Conservation (phyloP, 192 early-diverging fungal genomes). For the Backusella macrospora region DNA sequence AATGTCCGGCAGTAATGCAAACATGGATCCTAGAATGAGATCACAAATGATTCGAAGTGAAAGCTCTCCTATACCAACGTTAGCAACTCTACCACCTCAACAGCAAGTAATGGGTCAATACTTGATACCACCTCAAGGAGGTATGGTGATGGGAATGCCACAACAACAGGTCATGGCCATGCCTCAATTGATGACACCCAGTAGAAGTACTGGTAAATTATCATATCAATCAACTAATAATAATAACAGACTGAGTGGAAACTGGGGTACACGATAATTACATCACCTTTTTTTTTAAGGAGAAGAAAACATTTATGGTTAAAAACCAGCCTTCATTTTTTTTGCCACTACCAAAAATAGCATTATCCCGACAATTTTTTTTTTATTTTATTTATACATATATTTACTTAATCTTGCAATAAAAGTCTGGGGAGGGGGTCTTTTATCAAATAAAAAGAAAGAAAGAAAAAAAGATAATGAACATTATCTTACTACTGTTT, state of each 20-base stretch:
- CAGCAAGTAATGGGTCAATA: not conserved
- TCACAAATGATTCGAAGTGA: conserved; percentile 31
- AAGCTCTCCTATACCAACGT: conserved; percentile 8
- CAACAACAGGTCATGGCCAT: not conserved
- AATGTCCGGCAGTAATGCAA: not conserved
- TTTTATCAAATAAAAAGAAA: too few relatives aligned
- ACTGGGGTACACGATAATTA: not conserved
- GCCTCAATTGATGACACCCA: not conserved
- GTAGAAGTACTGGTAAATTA: not conserved
- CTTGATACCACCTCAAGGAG: not conserved
- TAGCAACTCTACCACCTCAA: not conserved
- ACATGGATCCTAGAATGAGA: conserved; percentile 13
- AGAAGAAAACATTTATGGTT: not conserved
- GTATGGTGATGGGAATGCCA: not conserved
- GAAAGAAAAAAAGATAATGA: too few relatives aligned
- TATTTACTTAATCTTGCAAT: too few relatives aligned
- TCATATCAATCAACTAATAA: not conserved
- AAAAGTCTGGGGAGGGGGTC: too few relatives aligned
- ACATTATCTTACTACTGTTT: too few relatives aligned
- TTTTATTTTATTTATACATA: too few relatives aligned
- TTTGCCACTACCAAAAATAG: not conserved
- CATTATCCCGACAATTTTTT: not conserved
- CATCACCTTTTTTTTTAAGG: too few relatives aligned
- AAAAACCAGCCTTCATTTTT: not conserved
- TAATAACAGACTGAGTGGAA: conserved; percentile 6